Base-by-base conservation (phyloP, 2,329 filamentous ascomycete genomes). In the Trichoderma harzianum region DNA sequence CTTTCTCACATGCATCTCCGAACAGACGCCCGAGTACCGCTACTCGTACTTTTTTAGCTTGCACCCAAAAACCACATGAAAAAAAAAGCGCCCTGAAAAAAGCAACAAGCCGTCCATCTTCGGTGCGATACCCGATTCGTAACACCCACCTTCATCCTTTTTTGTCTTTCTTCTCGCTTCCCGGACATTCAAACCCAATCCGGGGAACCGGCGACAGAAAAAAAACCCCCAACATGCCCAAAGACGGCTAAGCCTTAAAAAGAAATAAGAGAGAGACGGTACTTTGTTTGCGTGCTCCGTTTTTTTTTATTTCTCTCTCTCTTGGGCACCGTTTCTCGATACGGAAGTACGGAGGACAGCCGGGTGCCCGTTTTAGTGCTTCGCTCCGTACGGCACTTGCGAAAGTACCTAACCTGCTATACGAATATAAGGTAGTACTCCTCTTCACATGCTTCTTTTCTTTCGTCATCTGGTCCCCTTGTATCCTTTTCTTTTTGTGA, bases 61-160 rank as follows among this genome's bases (percentile, higher is more conserved):
- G 34, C 14, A 16, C 34, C 34, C 14, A 36, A 36, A 36, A 16
- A 36, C 34, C 34, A 16, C 34, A 36, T 36, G 14, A 36, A 36
- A 36, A 34, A 36, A 34, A 36, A 36, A 36, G 34, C 34, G 34
- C 34, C 34, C 34, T 36, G 34, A 36, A 36, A 36, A 36, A 36
- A 36, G 34, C 34, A 36, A 36, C 34, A 36, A 36, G 34, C 36
- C 16, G 36, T 32, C 57, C 36, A 8, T 34, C 57, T 34, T 60
- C 62, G 39, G 62, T 65, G 62, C 62, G 62, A 34, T 65, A 65
- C 62, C 62, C 58, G 58, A 61, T 61, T 61, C 58, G 58, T 61
- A 51, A 61, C 21, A 14, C 32, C 58, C 32, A n/a, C 30, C 16
- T 58, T 57, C 43, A 4, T 39, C 36, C 36, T 39, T 39, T 39